Evolutionary conservation across 257 asterid genomes (phyloP), one percentile per base, ranked within the genome.

Genomic region (Nicotiana attenuata): DNA sequence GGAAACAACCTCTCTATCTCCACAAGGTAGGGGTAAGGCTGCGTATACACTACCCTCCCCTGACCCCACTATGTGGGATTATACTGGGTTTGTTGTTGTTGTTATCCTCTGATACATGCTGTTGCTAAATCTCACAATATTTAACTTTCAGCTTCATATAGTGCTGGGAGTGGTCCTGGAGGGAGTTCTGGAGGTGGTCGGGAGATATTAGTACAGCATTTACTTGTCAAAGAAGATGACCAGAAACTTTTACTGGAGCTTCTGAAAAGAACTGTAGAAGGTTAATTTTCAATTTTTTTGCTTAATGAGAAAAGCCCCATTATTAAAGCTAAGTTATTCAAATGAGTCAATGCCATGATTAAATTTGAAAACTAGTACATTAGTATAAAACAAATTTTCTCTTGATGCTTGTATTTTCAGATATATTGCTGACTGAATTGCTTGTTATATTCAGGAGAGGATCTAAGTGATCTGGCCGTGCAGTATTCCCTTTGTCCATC

Each of bases 151-250:
- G 98, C 95, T 88, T 87, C 94, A 53, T 91, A 82, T 82, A 88
- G 89, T 88, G 80, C 95, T 10, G 96, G 87, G 79, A 90, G 88
- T 83, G 82, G 89, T 87, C 67, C 90, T 10, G 88, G 81, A 71
- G 88, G 83, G 75, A 92, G 93, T 86, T 83, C 89, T 7, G 88
- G 80, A 73, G 88, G 82, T 38, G 93, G 91, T 13, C 91, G 90
- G 84, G 99, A 96, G 88, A 82, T 96, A 88, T 84, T 96, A 85
- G 97, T 96, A 75, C 98, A 96, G 89, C 99, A 96, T 87, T 88
- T 96, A 85, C 97, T 96, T 80, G 94, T 96, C 84, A 96, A 92
- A 91, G 97, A 94, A 91, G 95, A 92, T 77, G 97, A 96, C 83
- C 92, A 84, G 66, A 90, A 90, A 87, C 98, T 96, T 82, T 77